Percentiles rank a stretch among this genome's conserved stretches.
Conservation (phyloP, 2,329 filamentous ascomycete genomes). For the Exserohilum turcica region DNA sequence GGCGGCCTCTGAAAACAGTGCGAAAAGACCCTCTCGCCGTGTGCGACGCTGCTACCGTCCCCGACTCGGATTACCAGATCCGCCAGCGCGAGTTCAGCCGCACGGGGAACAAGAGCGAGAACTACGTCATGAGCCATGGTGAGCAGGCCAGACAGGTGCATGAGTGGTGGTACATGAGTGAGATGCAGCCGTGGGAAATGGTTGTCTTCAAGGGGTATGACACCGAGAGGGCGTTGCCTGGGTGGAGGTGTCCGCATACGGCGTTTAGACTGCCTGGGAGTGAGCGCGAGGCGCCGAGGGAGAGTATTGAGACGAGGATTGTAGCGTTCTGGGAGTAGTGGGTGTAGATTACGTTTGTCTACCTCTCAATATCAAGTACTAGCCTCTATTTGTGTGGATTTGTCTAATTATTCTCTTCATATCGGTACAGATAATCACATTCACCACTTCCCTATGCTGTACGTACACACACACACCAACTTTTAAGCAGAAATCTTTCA, state of each 20-base stretch:
- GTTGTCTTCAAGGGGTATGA: slow-evolving; percentile 38
- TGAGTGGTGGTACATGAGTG: slow-evolving; percentile 37
- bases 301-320: slow-evolving; percentile 35
- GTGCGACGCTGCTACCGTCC: slow-evolving; percentile 24
- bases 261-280: slow-evolving; percentile 26
- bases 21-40: slow-evolving; percentile 35
- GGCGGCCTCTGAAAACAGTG: slow-evolving; percentile 35
- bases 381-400: too few species aligned
- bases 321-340: slow-evolving; percentile 26
- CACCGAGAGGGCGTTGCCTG: slow-evolving; percentile 17
- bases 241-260: slow-evolving; percentile 35
- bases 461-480: too few species aligned
- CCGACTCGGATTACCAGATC: slow-evolving; percentile 25
- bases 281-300: slow-evolving; percentile 22
- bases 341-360: too few species aligned
- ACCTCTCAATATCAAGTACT: too few species aligned
- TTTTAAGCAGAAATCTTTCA: too few species aligned
- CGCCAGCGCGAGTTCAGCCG: slow-evolving; percentile 21
- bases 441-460: too few species aligned
- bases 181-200: slow-evolving; percentile 29
- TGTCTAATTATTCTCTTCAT: too few species aligned
- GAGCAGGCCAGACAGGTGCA: slow-evolving; percentile 16
- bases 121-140: slow-evolving; percentile 26
- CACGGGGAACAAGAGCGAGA: slow-evolving; percentile 20
- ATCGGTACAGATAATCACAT: too few species aligned